These are phyloP conservation scores for Paramecium primaurelia DNA, from an alignment of 73 alveolate genomes.

Conservation along the genomic window DNA sequence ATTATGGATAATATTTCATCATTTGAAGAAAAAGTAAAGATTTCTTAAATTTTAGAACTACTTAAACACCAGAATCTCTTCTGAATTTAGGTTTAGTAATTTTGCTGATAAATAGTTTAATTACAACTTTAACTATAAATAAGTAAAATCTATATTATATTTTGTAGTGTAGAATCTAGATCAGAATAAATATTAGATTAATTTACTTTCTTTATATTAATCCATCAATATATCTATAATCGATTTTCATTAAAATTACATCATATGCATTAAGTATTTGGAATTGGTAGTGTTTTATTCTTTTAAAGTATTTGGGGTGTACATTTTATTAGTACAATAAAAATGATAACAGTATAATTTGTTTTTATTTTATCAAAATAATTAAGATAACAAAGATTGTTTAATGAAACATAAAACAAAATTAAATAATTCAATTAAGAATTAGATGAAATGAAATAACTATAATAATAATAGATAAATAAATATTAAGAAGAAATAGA, in stretches of 20 bases:
- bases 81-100: background rate
- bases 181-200: background rate
- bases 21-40: background rate
- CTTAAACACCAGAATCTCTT: background rate
- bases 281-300: background rate
- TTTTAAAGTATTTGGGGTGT: background rate
- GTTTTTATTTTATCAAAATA: background rate
- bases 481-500: constrained; percentile 12
- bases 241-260: background rate
- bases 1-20: background rate
- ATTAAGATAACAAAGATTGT: background rate
- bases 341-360: background rate
- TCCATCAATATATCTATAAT: background rate
- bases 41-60: background rate
- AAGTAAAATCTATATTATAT: background rate
- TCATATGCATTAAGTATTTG: background rate
- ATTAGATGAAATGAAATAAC: background rate
- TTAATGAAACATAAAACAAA: background rate
- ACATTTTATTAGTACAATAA: background rate
- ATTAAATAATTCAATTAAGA: background rate
- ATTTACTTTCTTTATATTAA: background rate
- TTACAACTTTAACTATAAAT: background rate
- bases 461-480: background rate
- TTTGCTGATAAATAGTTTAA: background rate
- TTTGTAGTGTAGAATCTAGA: background rate